Conservation (phyloP, 192 early-diverging fungal species). For the Podila clonocystis region DNA sequence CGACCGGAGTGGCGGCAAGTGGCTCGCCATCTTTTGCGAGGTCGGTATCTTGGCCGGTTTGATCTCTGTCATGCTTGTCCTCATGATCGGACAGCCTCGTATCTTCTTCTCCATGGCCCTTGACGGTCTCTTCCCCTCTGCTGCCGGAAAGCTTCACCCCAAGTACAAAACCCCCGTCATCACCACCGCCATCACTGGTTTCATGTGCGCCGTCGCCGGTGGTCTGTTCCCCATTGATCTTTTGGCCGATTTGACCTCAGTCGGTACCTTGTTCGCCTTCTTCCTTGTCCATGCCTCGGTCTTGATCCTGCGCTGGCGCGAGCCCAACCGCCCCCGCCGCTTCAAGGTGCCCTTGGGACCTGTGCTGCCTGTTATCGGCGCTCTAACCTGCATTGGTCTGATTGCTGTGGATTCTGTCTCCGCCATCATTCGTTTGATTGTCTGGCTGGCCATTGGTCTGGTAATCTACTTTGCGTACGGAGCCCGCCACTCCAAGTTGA, state of each 20-base stretch:
- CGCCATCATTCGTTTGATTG: constrained; percentile 77
- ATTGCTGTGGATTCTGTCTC: constrained; percentile 72
- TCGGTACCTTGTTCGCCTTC: constrained; percentile 91
- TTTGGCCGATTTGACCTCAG: constrained; percentile 85
- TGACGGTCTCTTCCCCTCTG: constrained; percentile 84
- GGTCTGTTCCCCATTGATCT: constrained; percentile 87
- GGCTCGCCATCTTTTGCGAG: constrained; percentile 78
- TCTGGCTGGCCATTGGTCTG: constrained; percentile 82
- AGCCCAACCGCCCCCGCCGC: constrained; percentile 71
- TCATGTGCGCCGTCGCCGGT: constrained; percentile 71
- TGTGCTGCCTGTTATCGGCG: constrained; percentile 71
- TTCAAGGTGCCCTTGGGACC: constrained; percentile 80
- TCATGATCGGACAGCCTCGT: constrained; percentile 86
- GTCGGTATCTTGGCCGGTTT: constrained; percentile 84
- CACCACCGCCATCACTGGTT: constrained; percentile 73
- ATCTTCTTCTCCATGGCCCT: constrained; percentile 93
- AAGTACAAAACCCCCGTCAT: constrained; percentile 80
- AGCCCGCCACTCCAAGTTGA: constrained; percentile 66
- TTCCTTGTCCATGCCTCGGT: constrained; percentile 82
- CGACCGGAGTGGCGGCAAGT: constrained; percentile 52
- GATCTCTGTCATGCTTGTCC: constrained; percentile 79
- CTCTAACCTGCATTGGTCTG: constrained; percentile 64
- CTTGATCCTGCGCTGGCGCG: constrained; percentile 74
- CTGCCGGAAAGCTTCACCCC: constrained; percentile 76
- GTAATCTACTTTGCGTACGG: constrained; percentile 78